Percentiles rank a stretch among this genome's conserved stretches.
Evolutionary conservation across 306 rosid genomes (phyloP).

Genomic region (Casuarina cunninghamiana): DNA sequence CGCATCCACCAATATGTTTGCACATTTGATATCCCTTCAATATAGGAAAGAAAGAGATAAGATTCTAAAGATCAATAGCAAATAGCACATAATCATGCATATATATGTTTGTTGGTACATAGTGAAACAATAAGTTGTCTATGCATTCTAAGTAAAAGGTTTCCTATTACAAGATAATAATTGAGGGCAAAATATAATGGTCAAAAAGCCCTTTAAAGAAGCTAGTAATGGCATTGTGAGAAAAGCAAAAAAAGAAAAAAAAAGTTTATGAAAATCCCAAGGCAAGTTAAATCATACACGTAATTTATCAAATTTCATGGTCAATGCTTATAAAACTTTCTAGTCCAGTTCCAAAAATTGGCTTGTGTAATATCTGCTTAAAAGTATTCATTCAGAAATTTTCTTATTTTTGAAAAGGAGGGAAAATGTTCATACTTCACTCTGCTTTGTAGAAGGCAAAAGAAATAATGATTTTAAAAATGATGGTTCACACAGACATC

Average conservation of each 20-base stretch:
- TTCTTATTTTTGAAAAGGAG: no score
- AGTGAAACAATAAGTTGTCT: neutral
- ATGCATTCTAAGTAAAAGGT: neutral
- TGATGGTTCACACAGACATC: neutral
- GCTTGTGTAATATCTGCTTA: neutral
- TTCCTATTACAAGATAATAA: neutral
- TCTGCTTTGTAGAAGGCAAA: neutral
- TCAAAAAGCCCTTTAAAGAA: neutral
- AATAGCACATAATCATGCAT: neutral
- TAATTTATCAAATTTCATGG: neutral
- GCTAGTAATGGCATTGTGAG: neutral
- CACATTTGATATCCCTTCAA: constrained; percentile 93
- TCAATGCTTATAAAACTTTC: neutral
- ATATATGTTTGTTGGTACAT: neutral
- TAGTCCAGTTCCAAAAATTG: neutral
- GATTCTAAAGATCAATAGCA: constrained; percentile 9
- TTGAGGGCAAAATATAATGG: neutral
- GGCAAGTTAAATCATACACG: neutral
- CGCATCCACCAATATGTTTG: constrained; percentile 88
- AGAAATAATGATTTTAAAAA: neutral
- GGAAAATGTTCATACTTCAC: neutral
- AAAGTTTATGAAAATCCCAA: neutral
- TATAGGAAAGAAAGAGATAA: constrained; percentile 28
- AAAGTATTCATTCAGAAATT: no score
- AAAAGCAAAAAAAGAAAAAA: neutral